Evolutionary conservation across 352 stramenopile genomes (phyloP), one percentile per base, ranked within the genome.

Genomic region (Phytophthora agathidicida): DNA sequence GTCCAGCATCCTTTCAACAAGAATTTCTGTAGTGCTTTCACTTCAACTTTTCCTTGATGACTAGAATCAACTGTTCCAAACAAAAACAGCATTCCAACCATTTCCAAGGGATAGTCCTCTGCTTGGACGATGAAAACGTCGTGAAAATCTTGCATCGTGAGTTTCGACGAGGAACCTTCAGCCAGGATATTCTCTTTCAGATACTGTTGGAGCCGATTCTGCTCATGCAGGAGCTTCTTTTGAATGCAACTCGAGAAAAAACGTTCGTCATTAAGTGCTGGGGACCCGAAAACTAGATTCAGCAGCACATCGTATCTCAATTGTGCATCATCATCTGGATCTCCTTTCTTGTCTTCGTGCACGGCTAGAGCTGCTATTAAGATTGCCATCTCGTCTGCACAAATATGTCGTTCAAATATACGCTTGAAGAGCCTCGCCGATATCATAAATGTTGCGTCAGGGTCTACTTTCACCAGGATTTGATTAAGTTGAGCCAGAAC

Each of bases 221-320:
- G 52, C 7, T 68, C 41, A 14, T 36, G 37, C 2, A 37, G n/a
- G 10, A 86, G 24, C 13, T 75, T 80, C 1, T 22, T 17, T 3
- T 48, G 31, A 13, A 89, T 53, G 3, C 7, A 7, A 1, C 10
- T 38, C 5, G 56, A 17, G 5, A 65, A 60, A 11, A 68, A 68
- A 10, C 6, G 11, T 0, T 41, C 28, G n/a, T 83, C 73, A 2
- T 63, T 52, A 6, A 86, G 47, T 9, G 59, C 42, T 2, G 73
- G 73, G 5, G 51, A 59, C 6, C 75, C 75, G 55, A 88, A 88
- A 3, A 84, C 31, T 16, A 88, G 33, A 26, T 71, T 71, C 39
- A 89, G 65, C 4, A 89, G 55, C 5, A 89, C 59, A 11, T 87
- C 80, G 20, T 85, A 89, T 9, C 77, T 60, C 3, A 87, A 49